Base-by-base conservation (phyloP, 208 protist species). In the Trypanosoma scelopori region DNA sequence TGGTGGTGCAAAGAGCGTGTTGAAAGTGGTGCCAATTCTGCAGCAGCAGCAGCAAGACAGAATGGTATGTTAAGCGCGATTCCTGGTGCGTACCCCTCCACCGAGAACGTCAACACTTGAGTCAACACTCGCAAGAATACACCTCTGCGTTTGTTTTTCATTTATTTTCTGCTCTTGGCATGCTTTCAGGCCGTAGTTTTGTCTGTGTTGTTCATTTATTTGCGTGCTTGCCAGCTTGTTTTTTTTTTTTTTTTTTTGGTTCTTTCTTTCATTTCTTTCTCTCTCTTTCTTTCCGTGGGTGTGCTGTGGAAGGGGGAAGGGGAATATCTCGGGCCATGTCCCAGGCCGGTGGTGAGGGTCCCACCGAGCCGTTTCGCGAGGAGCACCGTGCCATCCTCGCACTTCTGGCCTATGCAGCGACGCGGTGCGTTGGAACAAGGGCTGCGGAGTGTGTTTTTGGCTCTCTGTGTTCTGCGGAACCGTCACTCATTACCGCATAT, bases 381-480 rank as follows among this genome's bases (percentile, higher is more conserved):
- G 69, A 74, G 39, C 75, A 89, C 69, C 64, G 68, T 13, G 49
- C 65, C 7, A 15, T 81, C 13, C 77, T 89, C 4, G 68, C 77
- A 37, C 63, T 89, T 15, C 50, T 89, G 35, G 77, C 79, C 0
- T 46, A 86, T 28, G 47, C 65, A 13, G 76, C 83, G 0, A 32
- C 43, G 28, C 49, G 84, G 46, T 57, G 68, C 55, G 62, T 71
- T 3, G n/a, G 35, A 18, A 59, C 77, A n/a, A 52, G 65, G 15
- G 53, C 46, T 7, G 62, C 65, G 5, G 71, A 74, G 48, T 20
- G 39, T 48, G 32, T 82, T 5, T 69, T 81, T 18, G 78, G 81
- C n/a, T 45, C 39, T 9, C 15, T 75, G 4, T 71, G 51, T 28
- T 46, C 67, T 9, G 5, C 43, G 3, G 52, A 51, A 27, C 43